A percentile compares a stretch with the other conserved stretches of the same genome.
Evolutionary conservation across 2,329 filamentous ascomycete genomes (phyloP).

Genomic region (Arachnomyces sp.): DNA sequence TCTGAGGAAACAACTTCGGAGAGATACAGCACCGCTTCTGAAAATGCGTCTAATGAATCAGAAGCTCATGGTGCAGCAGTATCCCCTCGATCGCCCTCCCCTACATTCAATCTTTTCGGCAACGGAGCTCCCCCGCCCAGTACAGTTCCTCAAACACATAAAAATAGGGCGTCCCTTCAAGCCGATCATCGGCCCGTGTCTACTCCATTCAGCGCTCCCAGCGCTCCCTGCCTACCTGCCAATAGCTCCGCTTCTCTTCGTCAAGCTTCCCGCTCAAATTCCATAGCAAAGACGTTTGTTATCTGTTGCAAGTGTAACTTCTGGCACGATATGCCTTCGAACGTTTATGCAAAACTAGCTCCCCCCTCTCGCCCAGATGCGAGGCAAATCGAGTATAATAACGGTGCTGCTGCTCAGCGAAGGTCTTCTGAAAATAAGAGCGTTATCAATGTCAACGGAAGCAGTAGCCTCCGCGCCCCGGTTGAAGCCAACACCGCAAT

Average conservation of each 20-base stretch:
- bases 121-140: too few species aligned
- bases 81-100: not conserved
- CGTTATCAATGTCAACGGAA: not conserved
- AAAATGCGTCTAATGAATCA: constrained; percentile 12
- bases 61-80: not conserved
- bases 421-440: constrained; percentile 1
- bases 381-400: too few species aligned
- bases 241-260: not conserved
- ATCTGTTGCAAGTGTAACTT: constrained; percentile 37
- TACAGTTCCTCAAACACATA: too few species aligned
- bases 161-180: too few species aligned
- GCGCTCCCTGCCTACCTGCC: not conserved
- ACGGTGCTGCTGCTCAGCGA: constrained; percentile 1
- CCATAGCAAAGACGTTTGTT: constrained; percentile 33
- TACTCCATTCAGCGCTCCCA: not conserved
- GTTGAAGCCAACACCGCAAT: not conserved
- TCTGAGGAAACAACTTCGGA: constrained; percentile 19
- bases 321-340: constrained; percentile 37
- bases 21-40: constrained; percentile 27
- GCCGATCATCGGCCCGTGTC: not conserved
- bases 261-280: constrained; percentile 4
- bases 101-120: not conserved
- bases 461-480: not conserved
- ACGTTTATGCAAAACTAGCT: constrained; percentile 30
- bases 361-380: too few species aligned